These are phyloP conservation scores for Phaffomyces thermotolerans DNA, from an alignment of 805 yeast species.

Conservation along the genomic window DNA sequence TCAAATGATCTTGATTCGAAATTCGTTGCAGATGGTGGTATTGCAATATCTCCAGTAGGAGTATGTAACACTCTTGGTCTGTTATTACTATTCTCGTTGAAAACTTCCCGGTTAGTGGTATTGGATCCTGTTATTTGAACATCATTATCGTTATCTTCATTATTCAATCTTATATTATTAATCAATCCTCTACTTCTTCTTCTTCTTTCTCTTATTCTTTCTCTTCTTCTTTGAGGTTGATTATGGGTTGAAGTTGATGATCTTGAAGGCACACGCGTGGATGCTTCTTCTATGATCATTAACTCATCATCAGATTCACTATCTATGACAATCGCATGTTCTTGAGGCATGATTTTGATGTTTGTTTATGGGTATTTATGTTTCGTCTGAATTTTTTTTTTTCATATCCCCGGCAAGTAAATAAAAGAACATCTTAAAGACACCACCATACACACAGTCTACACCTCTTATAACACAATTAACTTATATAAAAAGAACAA, in stretches of 20 bases:
- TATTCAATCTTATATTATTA: too few species aligned
- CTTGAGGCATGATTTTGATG: neutral
- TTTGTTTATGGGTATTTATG: neutral
- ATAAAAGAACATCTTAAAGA: too few species aligned
- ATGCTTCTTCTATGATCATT: neutral
- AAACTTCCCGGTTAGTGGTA: too few species aligned
- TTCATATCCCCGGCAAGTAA: neutral
- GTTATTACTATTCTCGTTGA: neutral
- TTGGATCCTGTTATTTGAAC: conserved; percentile 2
- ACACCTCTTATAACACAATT: too few species aligned
- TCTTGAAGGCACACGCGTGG: too few species aligned
- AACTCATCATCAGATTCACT: conserved; percentile 1
- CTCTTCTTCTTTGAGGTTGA: too few species aligned
- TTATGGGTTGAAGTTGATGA: too few species aligned
- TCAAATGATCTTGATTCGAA: conserved; percentile 1
- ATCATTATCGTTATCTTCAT: conserved; percentile 3
- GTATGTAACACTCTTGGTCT: conserved; percentile 4
- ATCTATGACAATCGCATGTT: neutral
- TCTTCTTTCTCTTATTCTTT: too few species aligned
- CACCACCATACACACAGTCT: too few species aligned
- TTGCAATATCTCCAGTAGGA: conserved; percentile 6
- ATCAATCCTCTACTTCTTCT: too few species aligned
- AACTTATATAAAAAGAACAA: neutral
- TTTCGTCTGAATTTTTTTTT: neutral
- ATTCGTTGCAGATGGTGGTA: neutral